Percentiles rank a stretch among this genome's conserved stretches.
These are phyloP conservation scores for Trypanosoma boissoni DNA, from an alignment of 208 protist genomes.

Conservation along the genomic window DNA sequence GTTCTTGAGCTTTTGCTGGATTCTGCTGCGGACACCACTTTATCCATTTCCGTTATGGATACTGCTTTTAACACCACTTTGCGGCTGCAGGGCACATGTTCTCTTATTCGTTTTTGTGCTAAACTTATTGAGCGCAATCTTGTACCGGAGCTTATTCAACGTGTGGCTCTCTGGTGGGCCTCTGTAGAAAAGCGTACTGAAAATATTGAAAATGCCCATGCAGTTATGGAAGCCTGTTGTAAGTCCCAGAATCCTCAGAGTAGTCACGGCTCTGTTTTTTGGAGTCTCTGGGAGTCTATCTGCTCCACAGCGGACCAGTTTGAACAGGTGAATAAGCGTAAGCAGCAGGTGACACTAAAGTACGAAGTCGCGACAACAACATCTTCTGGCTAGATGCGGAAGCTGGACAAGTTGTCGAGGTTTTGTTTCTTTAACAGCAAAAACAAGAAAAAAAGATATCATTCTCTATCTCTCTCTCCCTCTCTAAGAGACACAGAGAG, in stretches of 20 bases:
- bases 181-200: slow-evolving; percentile 64
- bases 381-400: not conserved
- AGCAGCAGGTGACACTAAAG: slow-evolving; percentile 54
- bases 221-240: slow-evolving; percentile 62
- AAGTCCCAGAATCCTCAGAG: slow-evolving; percentile 66
- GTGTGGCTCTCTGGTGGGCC: slow-evolving; percentile 74
- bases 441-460: not conserved
- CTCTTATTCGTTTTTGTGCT: slow-evolving; percentile 38
- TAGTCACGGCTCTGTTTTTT: slow-evolving; percentile 55
- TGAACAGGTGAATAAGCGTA: slow-evolving; percentile 52
- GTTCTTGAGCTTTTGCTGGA: slow-evolving; percentile 29
- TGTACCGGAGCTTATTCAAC: slow-evolving; percentile 44
- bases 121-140: slow-evolving; percentile 31
- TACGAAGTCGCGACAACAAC: slow-evolving; percentile 22
- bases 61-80: slow-evolving; percentile 43
- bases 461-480: no score
- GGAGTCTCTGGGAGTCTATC: slow-evolving; percentile 73
- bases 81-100: slow-evolving; percentile 39
- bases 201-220: slow-evolving; percentile 44
- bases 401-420: not conserved
- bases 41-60: slow-evolving; percentile 54
- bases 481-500: no score
- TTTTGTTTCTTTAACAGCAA: not conserved
- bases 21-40: slow-evolving; percentile 17
- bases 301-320: slow-evolving; percentile 59